phyloP scores from a whole-genome alignment of 208 protist genomes.

The Trypanosoma theileri region DNA sequence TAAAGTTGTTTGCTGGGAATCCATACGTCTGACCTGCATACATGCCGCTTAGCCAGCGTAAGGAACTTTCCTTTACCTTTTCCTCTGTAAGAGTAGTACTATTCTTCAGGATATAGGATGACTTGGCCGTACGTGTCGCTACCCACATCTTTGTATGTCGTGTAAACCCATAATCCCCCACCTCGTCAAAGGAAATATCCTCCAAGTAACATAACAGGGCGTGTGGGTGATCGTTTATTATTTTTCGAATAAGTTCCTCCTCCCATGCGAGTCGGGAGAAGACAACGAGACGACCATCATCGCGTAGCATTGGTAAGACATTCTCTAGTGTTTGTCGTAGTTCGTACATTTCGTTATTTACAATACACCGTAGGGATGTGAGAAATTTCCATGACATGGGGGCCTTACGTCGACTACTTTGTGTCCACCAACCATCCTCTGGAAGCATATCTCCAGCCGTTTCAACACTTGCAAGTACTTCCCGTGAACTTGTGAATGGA shows the following conservation, averaged over 20 bases:
- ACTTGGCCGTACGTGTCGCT: conserved; percentile 44
- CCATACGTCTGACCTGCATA: conserved; percentile 80
- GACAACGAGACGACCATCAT: conserved; percentile 72
- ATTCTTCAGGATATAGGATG: conserved; percentile 79
- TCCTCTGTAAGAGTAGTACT: conserved; percentile 54
- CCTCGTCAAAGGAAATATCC: conserved; percentile 52
- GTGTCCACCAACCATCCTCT: conserved; percentile 70
- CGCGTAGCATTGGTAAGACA: conserved; percentile 66
- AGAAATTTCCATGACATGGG: conserved; percentile 87
- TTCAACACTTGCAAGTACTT: conserved; percentile 59
- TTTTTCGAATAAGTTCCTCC: conserved; percentile 63
- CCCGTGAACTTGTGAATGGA: conserved; percentile 48
- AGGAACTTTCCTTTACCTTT: conserved; percentile 60
- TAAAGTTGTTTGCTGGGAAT: conserved; percentile 88
- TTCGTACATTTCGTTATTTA: conserved; percentile 82
- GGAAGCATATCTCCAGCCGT: conserved; percentile 59
- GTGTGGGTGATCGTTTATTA: conserved; percentile 70
- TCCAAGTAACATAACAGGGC: conserved; percentile 79
- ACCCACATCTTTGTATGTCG: conserved; percentile 90
- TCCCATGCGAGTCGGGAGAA: conserved; percentile 79
- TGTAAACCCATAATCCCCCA: conserved; percentile 60
- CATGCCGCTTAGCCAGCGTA: conserved; percentile 78
- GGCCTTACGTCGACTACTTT: conserved; percentile 62
- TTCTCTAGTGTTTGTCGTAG: conserved; percentile 64
- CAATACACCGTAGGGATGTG: conserved; percentile 73